phyloP scores from a whole-genome alignment of 352 stramenopile genomes.

The Pythium chondricola region DNA sequence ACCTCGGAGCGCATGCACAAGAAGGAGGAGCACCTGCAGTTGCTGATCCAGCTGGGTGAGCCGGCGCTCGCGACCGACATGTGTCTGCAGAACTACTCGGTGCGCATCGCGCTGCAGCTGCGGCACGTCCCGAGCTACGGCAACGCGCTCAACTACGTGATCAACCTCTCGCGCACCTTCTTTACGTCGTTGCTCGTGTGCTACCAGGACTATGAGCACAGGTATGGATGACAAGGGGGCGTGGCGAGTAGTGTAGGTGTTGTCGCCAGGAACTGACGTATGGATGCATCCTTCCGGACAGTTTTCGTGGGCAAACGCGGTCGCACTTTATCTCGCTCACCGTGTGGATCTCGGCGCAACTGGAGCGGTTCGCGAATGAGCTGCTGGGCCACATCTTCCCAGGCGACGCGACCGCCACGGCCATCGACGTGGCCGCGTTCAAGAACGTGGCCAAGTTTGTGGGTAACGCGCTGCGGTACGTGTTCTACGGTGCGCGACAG shows the following conservation, averaged over 20 bases:
- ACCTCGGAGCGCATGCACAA: slow-evolving; percentile 79
- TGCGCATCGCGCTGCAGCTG: slow-evolving; percentile 68
- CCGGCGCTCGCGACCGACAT: slow-evolving; percentile 66
- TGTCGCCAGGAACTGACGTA: too few species aligned
- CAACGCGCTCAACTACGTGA: slow-evolving; percentile 74
- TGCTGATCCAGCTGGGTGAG: slow-evolving; percentile 67
- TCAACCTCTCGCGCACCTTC: slow-evolving; percentile 77
- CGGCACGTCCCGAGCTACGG: slow-evolving; percentile 68
- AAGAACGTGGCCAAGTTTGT: slow-evolving; percentile 75
- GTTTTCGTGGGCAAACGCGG: slow-evolving; percentile 69
- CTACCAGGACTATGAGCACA: slow-evolving; percentile 76
- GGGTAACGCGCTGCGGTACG: slow-evolving; percentile 62
- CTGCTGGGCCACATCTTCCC: slow-evolving; percentile 70
- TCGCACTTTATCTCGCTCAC: slow-evolving; percentile 73
- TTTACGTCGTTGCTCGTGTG: slow-evolving; percentile 82
- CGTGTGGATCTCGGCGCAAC: slow-evolving; percentile 74
- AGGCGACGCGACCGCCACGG: slow-evolving; percentile 6
- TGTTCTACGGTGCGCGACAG: slow-evolving; percentile 78
- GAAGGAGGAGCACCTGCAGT: slow-evolving; percentile 70
- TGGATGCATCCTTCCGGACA: too few species aligned
- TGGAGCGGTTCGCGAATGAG: slow-evolving; percentile 71
- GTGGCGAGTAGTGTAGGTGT: too few species aligned
- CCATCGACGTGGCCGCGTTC: slow-evolving; percentile 68
- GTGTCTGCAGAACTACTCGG: slow-evolving; percentile 79
- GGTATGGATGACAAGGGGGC: too few species aligned